Percentiles rank a stretch among this genome's conserved stretches.
These are phyloP conservation scores for Solanum ossicruentum DNA, from an alignment of 257 asterid genomes.

Conservation along the genomic window DNA sequence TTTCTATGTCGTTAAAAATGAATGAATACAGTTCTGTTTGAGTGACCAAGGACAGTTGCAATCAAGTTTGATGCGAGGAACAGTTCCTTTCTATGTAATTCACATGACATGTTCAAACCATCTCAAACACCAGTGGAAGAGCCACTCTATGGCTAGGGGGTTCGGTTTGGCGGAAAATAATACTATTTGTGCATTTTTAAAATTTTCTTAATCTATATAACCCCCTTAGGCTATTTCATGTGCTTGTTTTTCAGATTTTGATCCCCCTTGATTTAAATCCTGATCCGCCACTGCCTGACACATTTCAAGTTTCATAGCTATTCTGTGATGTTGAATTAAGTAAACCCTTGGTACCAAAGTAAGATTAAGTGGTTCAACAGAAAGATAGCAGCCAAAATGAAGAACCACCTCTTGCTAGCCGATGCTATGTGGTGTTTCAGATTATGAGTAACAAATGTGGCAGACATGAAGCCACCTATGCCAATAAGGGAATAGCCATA, in stretches of 20 bases:
- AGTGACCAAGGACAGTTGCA: background rate
- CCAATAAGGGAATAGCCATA: slow-evolving; percentile 90
- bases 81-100: background rate
- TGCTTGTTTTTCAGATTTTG: no score
- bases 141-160: no score
- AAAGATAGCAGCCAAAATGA: slow-evolving; percentile 79
- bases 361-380: slow-evolving; percentile 76
- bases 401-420: slow-evolving; percentile 86
- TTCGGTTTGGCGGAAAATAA: no score
- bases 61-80: background rate
- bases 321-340: slow-evolving; percentile 56
- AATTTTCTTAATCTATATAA: no score
- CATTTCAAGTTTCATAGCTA: slow-evolving; percentile 3
- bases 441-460: slow-evolving; percentile 79
- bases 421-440: slow-evolving; percentile 73
- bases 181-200: no score
- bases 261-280: no score
- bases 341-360: slow-evolving; percentile 68
- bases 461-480: slow-evolving; percentile 86
- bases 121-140: background rate
- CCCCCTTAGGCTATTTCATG: no score
- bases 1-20: slow-evolving; percentile 28
- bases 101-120: background rate
- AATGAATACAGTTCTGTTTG: slow-evolving; percentile 20
- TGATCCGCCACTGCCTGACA: background rate